Evolutionary conservation across 2,329 filamentous ascomycete genomes (phyloP).

Genomic region (Claviceps capensis): DNA sequence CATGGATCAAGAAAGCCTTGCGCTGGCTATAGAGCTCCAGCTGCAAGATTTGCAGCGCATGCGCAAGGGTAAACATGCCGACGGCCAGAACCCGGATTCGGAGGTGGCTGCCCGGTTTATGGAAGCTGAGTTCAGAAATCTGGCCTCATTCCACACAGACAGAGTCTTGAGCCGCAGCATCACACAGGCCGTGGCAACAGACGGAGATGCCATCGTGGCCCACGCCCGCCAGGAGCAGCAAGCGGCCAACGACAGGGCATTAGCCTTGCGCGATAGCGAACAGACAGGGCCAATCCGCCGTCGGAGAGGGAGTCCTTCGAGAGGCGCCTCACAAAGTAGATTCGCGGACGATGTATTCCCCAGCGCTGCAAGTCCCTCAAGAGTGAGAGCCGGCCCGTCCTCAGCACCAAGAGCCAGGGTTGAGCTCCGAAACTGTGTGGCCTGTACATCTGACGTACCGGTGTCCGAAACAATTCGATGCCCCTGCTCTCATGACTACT

Average conservation of each 20-base stretch:
- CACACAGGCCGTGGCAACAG: constrained; percentile 6
- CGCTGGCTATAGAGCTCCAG: constrained; percentile 10
- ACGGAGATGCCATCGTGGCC: constrained; percentile 6
- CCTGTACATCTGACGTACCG: neutral
- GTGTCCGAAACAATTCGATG: neutral
- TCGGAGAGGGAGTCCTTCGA: neutral
- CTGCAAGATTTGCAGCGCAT: constrained; percentile 7
- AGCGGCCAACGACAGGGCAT: neutral
- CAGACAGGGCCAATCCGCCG: too few relatives aligned
- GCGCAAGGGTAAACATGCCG: constrained; percentile 7
- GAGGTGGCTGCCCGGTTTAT: constrained; percentile 7
- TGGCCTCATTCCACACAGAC: constrained; percentile 4
- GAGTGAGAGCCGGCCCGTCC: too few relatives aligned
- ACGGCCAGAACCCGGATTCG: constrained; percentile 1
- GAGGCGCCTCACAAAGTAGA: neutral
- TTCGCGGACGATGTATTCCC: neutral
- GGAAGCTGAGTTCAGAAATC: constrained; percentile 7
- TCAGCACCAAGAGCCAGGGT: too few relatives aligned
- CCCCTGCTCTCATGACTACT: constrained; percentile 33
- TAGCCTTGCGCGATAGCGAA: too few relatives aligned
- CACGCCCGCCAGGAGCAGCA: neutral
- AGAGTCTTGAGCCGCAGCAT: constrained; percentile 9
- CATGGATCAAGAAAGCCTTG: constrained; percentile 6
- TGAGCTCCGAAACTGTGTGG: neutral
- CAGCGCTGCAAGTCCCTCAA: too few relatives aligned